Percentiles rank a stretch among this genome's conserved stretches.
Evolutionary conservation across 805 yeast genomes (phyloP).

Genomic region (Suhomyces emberorum): DNA sequence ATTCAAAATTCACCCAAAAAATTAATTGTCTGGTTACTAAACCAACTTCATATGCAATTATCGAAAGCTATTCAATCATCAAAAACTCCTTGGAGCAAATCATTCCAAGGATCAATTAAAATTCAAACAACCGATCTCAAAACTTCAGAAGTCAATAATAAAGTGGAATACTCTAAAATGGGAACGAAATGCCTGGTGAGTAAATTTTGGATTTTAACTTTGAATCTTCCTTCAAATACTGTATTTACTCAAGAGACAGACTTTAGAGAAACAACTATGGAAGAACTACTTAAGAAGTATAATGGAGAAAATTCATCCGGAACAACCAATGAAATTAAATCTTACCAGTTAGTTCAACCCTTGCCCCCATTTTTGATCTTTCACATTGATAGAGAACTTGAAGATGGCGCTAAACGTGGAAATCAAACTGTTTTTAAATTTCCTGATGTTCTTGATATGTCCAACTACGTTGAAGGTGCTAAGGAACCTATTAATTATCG

Average conservation of each 20-base stretch:
- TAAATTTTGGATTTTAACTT: constrained; percentile 50
- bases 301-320: constrained; percentile 25
- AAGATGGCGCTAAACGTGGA: constrained; percentile 11
- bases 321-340: constrained; percentile 31
- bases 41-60: constrained; percentile 43
- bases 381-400: constrained; percentile 49
- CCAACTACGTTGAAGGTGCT: constrained; percentile 22
- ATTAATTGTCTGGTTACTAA: constrained; percentile 54
- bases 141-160: constrained; percentile 12
- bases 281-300: constrained; percentile 43
- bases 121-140: constrained; percentile 17
- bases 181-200: background rate
- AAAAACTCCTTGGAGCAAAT: constrained; percentile 24
- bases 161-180: constrained; percentile 23
- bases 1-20: constrained; percentile 47
- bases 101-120: constrained; percentile 54
- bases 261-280: constrained; percentile 52
- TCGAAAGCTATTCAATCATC: constrained; percentile 11
- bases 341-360: constrained; percentile 34
- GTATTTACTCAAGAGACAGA: constrained; percentile 38
- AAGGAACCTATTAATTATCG: constrained; percentile 33
- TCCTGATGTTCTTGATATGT: constrained; percentile 41
- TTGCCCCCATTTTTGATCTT: constrained; percentile 56
- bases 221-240: constrained; percentile 60
- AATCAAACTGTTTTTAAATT: constrained; percentile 61